Percentiles rank a stretch among this genome's conserved stretches.
Evolutionary conservation across 2,329 filamentous ascomycete genomes (phyloP).

Genomic region (Arachnomyces sp.): DNA sequence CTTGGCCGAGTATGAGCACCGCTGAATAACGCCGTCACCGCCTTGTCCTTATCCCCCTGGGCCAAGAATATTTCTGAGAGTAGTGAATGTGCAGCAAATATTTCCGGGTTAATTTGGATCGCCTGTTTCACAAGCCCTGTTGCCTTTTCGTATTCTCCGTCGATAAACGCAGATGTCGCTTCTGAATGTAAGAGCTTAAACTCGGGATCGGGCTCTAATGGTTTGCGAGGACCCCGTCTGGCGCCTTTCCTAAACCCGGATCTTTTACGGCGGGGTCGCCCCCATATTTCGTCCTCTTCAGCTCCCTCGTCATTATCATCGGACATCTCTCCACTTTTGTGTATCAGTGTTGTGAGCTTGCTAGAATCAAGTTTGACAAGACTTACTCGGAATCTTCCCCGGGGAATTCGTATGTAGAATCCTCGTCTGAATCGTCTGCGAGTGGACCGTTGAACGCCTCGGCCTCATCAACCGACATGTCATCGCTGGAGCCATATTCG

Average conservation of each 20-base stretch:
- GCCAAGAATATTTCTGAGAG: constrained; percentile 52
- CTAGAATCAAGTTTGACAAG: neutral
- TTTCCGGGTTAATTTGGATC: constrained; percentile 53
- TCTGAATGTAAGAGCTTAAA: constrained; percentile 42
- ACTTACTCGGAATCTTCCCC: no score
- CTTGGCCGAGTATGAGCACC: constrained; percentile 51
- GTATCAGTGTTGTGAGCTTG: constrained; percentile 7
- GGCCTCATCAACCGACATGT: constrained; percentile 5
- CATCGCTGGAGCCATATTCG: constrained; percentile 4
- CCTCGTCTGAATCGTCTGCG: constrained; percentile 19
- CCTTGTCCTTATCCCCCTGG: constrained; percentile 50
- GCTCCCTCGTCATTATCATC: constrained; percentile 11
- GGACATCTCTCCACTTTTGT: constrained; percentile 19
- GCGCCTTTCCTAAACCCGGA: constrained; percentile 23
- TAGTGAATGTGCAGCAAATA: constrained; percentile 54
- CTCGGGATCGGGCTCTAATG: constrained; percentile 40
- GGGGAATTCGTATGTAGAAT: constrained; percentile 18
- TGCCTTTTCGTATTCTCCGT: constrained; percentile 39
- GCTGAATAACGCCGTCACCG: constrained; percentile 49
- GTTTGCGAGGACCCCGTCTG: constrained; percentile 39
- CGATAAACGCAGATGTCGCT: constrained; percentile 43
- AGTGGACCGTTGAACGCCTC: constrained; percentile 18
- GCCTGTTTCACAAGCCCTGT: constrained; percentile 40
- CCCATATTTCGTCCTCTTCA: constrained; percentile 21
- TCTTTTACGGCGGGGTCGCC: constrained; percentile 22